Base-by-base conservation (phyloP, 352 stramenopile genomes). In the Globisporangium solare region DNA sequence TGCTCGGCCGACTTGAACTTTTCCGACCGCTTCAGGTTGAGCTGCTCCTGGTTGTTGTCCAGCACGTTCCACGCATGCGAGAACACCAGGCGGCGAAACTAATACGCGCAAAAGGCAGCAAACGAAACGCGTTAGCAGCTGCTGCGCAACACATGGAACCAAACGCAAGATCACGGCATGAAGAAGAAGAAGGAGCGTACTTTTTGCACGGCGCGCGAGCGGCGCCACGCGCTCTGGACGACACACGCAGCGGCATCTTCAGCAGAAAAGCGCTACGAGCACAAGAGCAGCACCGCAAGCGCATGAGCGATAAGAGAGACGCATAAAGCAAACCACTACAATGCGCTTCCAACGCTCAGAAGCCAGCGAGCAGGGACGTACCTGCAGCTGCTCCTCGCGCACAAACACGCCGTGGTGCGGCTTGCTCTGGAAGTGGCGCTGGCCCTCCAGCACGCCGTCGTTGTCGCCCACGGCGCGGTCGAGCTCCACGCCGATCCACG, bases 11-110 rank as follows among this genome's bases (percentile, higher is more conserved):
- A 77, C 64, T 92, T 92, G 61, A 92, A 88, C 54, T 92, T 87
- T 54, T 92, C 83, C 35, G 79, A 89, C 27, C 85, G 83, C 63
- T 90, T 95, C 24, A 95, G 71, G 50, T 93, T 92, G 22, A 95
- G 76, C 58, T 96, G 85, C 62, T 96, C 86, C 65, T 96, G 79
- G 45, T 89, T 92, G 68, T 95, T 96, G 63, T 96, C 88, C 43
- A 96, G 64, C 53, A 95, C 56, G 66, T 96, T 96, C 85, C 86
- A 96, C 47, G 88, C 86, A 56, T 89, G 70, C 31, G 83, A 88
- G 37, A 80, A 88, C 54, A 94, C 78, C 1, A 93, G 69, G 50
- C 79, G 78, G 15, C 78, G 83, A 64, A 94, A 94, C 77, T 89
- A 61, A 6, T 54, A 14, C 31, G 50, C n/a, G 18, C 12, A 8